A percentile compares a stretch with the other conserved stretches of the same genome.
These are phyloP conservation scores for Glomus cerebriforme DNA, from an alignment of 192 early-diverging fungal species.

Conservation along the genomic window DNA sequence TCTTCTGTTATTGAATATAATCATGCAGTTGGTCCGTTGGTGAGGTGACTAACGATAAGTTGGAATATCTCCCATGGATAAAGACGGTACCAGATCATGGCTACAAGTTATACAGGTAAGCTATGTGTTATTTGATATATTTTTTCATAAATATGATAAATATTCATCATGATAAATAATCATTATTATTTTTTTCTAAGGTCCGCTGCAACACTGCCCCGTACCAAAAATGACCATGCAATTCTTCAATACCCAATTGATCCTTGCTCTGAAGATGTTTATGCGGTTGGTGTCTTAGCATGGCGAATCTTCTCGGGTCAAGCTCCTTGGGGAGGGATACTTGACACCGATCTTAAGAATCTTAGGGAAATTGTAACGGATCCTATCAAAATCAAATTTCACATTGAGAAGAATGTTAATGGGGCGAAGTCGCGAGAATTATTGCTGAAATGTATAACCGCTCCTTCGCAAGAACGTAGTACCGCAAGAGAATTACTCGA, in stretches of 20 bases:
- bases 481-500: conserved; percentile 47
- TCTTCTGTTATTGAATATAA: neutral
- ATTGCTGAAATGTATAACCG: conserved; percentile 49
- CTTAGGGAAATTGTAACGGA: conserved; percentile 52
- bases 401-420: conserved; percentile 48
- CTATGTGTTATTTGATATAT: neutral
- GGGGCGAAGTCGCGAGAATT: conserved; percentile 48
- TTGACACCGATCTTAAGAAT: conserved; percentile 59
- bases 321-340: conserved; percentile 60
- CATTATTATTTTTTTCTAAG: conserved; percentile 30
- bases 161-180: conserved; percentile 1
- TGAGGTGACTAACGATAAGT: conserved; percentile 41
- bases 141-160: neutral
- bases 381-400: conserved; percentile 50
- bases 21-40: conserved; percentile 36
- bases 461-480: conserved; percentile 45
- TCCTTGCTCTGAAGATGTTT: conserved; percentile 57
- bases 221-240: conserved; percentile 49
- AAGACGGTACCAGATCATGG: conserved; percentile 59
- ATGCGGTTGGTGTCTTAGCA: conserved; percentile 58
- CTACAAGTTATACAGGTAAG: conserved; percentile 56
- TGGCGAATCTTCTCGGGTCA: conserved; percentile 64
- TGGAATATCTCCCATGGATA: conserved; percentile 50
- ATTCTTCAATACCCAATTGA: conserved; percentile 47
- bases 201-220: conserved; percentile 58